Conservation (phyloP, 2,329 filamentous ascomycete species). For the Trichophyton verrucosum region DNA sequence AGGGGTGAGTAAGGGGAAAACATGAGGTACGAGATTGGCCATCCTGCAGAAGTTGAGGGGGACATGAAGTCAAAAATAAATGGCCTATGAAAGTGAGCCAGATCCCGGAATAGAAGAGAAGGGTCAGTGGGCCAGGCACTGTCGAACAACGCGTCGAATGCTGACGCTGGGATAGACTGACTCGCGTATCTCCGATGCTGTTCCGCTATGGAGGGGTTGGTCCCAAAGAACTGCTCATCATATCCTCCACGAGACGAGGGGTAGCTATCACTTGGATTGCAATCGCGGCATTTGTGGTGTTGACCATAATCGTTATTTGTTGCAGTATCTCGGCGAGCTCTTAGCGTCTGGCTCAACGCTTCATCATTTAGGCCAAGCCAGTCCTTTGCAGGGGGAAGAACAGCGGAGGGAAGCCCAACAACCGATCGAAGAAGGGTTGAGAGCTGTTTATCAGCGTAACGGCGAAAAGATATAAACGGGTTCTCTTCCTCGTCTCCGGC, state of each 20-base stretch:
- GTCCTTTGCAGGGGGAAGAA: slow-evolving; percentile 21
- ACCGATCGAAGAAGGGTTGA: slow-evolving; percentile 42
- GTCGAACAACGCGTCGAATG: slow-evolving; percentile 27
- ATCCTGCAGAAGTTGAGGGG: slow-evolving; percentile 26
- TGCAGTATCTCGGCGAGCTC: slow-evolving; percentile 7
- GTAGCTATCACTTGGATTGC: neutral
- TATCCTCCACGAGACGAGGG: neutral
- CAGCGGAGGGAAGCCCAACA: slow-evolving; percentile 34
- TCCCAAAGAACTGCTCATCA: neutral
- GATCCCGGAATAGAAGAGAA: slow-evolving; percentile 19
- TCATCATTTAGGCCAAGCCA: slow-evolving; percentile 28
- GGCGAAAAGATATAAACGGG: slow-evolving; percentile 49
- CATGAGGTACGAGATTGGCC: slow-evolving; percentile 34
- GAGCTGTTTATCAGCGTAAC: slow-evolving; percentile 48
- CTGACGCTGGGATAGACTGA: slow-evolving; percentile 18
- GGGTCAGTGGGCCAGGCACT: slow-evolving; percentile 22
- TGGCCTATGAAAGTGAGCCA: slow-evolving; percentile 21
- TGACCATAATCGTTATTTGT: neutral
- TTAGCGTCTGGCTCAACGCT: slow-evolving; percentile 14
- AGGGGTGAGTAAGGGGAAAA: slow-evolving; percentile 44
- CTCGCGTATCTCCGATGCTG: neutral
- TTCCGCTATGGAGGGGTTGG: neutral
- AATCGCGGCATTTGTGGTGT: slow-evolving; percentile 1
- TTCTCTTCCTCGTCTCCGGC: slow-evolving; percentile 28
- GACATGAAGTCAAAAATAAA: slow-evolving; percentile 23